Evolutionary conservation across 1,284 basidiomycete genomes (phyloP), one percentile per base, ranked within the genome.

Genomic region (Leccinum pachyderme): DNA sequence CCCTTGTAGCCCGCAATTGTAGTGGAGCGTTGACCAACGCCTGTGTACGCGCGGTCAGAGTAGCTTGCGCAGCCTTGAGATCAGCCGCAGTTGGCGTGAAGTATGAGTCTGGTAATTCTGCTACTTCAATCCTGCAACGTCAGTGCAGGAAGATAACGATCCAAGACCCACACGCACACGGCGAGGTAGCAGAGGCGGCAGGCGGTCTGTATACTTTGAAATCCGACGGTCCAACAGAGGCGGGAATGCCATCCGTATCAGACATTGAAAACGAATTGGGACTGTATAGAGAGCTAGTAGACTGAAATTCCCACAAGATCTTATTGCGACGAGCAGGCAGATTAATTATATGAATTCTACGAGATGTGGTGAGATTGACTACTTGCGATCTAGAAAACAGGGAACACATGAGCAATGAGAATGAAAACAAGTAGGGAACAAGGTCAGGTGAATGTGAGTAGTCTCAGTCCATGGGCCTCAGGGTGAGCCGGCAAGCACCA

Each of bases 11-110:
- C 33, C 85, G 81, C 9, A 91, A 80, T 62, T 87, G 82, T 7
- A 95, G 73, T 5, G 93, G 93, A 0, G 87, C 88, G 69, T 95
- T 86, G 4, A 73, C 73, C n/a, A 94, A 74, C 2, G 86, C 79
- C 51, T 87, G 81, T 1, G 84, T 81, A 4, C 84, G 79, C 6
- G 83, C 80, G 5, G 81, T 69, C 31, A 90, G 74, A 22, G 82
- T 79, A 1, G 81, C 77, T 61, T 92, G 87, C 1, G 89, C 87
- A 2, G 78, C 76, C 62, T 83, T 84, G 56, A 95, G 73, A 68
- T 96, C 93, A 9, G 84, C 77, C 3, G 84, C 61, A 1, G 87
- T 91, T 1, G 89, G 89, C 15, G 79, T 81, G 63, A 93, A 91
- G 68, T 87, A 91, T 2, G 81, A 79, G 54, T 92, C 88, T 2